These are phyloP conservation scores for Plectosphaerella cucumerina DNA, from an alignment of 2,329 filamentous ascomycete genomes.

Conservation along the genomic window DNA sequence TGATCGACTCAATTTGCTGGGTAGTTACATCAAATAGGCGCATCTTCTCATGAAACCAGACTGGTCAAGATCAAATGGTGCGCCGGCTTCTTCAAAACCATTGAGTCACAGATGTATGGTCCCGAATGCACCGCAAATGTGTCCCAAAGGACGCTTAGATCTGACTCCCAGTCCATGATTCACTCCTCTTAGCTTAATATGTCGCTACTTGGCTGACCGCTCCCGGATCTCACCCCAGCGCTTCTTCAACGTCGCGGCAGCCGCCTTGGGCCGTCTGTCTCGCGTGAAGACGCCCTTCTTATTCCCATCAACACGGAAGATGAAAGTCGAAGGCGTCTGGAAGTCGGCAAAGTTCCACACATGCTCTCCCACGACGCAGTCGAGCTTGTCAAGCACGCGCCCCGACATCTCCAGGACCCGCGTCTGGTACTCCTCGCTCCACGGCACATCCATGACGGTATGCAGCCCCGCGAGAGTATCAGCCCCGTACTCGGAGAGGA, in stretches of 20 bases:
- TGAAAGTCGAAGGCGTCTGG: constrained; percentile 12
- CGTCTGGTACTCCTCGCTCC: constrained; percentile 23
- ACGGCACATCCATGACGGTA: constrained; percentile 16
- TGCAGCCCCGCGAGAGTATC: constrained; percentile 22
- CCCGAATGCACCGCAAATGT: too few species aligned
- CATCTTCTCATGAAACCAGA: too few species aligned
- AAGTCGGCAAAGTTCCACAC: constrained; percentile 22
- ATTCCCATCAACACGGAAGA: constrained; percentile 17
- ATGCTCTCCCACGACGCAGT: constrained; percentile 21
- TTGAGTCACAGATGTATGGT: too few species aligned
- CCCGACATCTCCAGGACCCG: constrained; percentile 21
- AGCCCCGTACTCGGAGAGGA: constrained; percentile 23
- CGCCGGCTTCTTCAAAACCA: too few species aligned
- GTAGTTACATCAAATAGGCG: too few species aligned
- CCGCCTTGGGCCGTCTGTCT: constrained; percentile 15
- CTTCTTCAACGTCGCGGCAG: constrained; percentile 11
- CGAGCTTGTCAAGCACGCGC: constrained; percentile 21
- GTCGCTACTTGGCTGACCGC: not conserved
- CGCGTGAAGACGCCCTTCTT: constrained; percentile 20
- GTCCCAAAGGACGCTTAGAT: too few species aligned
- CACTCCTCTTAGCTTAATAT: too few species aligned
- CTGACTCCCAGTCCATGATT: too few species aligned
- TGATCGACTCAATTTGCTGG: too few species aligned
- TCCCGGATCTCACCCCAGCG: constrained; percentile 8
- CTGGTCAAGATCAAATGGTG: too few species aligned